A percentile compares a stretch with the other conserved stretches of the same genome.
Conservation (phyloP, 192 early-diverging fungal genomes). For the Coemansia sp. region DNA sequence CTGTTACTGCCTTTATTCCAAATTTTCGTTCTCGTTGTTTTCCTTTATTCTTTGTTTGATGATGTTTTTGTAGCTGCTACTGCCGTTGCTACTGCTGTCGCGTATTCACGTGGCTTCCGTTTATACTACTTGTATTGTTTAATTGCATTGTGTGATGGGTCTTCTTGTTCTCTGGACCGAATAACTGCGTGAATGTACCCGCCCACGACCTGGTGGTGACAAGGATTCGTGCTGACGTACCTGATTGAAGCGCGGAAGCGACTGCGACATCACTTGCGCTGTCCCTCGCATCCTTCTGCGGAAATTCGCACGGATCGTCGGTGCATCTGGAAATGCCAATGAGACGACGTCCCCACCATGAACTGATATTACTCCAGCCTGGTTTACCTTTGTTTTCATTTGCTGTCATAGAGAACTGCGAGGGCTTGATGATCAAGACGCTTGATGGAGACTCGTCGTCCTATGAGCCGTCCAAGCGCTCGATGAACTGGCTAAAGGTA, state of each 20-base stretch:
- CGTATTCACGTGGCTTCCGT: not conserved
- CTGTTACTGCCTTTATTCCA: not conserved
- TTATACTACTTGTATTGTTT: not conserved
- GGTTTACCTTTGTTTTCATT: conserved; percentile 49
- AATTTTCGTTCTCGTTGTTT: too few species aligned
- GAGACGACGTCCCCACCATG: conserved; percentile 44
- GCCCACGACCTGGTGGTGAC: not conserved
- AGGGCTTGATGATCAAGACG: conserved; percentile 98
- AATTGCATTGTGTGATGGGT: not conserved
- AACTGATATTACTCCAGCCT: conserved; percentile 10
- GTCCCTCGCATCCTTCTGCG: not conserved
- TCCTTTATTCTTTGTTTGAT: not conserved
- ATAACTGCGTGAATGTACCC: not conserved
- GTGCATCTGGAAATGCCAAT: not conserved
- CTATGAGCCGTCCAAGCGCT: conserved; percentile 96
- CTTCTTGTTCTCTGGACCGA: not conserved
- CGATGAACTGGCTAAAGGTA: conserved; percentile 98
- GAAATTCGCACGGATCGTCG: not conserved
- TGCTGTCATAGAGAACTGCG: conserved; percentile 83
- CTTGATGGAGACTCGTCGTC: conserved; percentile 79
- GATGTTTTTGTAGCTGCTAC: not conserved
- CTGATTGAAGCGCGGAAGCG: not conserved
- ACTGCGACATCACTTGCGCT: not conserved
- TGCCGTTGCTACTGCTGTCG: not conserved
- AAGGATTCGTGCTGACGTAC: not conserved